phyloP scores from a whole-genome alignment of 2,329 filamentous ascomycete genomes.

The Colletotrichum orbiculare region DNA sequence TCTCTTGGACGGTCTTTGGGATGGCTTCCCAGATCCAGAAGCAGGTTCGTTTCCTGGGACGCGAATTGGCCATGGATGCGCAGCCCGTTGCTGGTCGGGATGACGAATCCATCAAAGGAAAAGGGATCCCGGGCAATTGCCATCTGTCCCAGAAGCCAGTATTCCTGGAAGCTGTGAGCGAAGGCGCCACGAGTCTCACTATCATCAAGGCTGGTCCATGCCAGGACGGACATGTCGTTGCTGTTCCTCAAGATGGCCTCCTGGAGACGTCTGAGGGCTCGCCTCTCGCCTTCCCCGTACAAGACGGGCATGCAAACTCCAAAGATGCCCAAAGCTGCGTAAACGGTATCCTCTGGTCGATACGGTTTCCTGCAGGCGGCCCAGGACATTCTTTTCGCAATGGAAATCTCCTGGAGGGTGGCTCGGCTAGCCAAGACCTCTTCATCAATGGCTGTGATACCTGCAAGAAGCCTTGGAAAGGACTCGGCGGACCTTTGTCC shows the following conservation, averaged over 20 bases:
- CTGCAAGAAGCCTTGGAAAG: neutral
- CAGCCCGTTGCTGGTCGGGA: neutral
- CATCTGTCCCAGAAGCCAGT: neutral
- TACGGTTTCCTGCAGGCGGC: neutral
- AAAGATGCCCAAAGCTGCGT: slow-evolving; percentile 12
- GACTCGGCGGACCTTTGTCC: neutral
- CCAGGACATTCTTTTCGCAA: slow-evolving; percentile 15
- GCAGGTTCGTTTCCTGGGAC: neutral
- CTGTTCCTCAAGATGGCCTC: slow-evolving; percentile 6
- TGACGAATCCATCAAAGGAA: neutral
- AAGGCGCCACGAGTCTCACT: neutral
- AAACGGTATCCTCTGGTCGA: slow-evolving; percentile 3
- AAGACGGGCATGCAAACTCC: slow-evolving; percentile 7
- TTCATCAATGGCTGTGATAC: slow-evolving; percentile 8
- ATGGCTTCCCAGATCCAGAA: neutral
- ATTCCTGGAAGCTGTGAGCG: neutral
- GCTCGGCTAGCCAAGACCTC: neutral
- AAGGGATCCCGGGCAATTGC: neutral
- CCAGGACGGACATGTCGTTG: slow-evolving; percentile 13
- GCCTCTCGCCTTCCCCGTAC: slow-evolving; percentile 11
- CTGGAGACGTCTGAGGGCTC: slow-evolving; percentile 7
- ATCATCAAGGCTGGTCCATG: neutral
- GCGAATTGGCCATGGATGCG: neutral
- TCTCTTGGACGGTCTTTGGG: neutral
- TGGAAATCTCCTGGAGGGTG: neutral